Evolutionary conservation across 345 rosid species (phyloP).

Genomic region (Mangifera indica): DNA sequence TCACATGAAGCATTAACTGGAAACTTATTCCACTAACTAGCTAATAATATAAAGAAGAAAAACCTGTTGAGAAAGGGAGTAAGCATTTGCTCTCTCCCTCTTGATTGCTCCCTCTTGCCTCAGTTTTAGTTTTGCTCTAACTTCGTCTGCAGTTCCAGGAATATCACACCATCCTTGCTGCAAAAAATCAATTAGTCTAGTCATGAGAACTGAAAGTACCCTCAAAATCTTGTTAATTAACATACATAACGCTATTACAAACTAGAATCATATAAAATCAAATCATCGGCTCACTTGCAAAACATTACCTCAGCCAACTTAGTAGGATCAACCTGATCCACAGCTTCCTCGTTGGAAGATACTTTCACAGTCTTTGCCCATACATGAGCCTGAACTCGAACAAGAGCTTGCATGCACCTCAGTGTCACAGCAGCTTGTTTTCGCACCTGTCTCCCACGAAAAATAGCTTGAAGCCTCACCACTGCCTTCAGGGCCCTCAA

Average conservation of each 20-base stretch:
- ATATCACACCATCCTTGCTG: constrained; percentile 80
- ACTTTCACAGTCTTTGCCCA: constrained; percentile 48
- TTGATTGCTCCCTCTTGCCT: constrained; percentile 81
- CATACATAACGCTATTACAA: not conserved
- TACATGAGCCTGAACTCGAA: constrained; percentile 77
- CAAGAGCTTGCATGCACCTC: constrained; percentile 97
- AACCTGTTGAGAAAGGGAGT: constrained; percentile 65
- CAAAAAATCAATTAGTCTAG: not conserved
- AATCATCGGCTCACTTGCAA: not conserved
- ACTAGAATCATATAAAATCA: not conserved
- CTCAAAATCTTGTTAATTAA: not conserved
- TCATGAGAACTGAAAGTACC: not conserved
- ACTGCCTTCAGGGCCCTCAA: constrained; percentile 82
- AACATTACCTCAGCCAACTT: constrained; percentile 70
- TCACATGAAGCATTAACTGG: not conserved
- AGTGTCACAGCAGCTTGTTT: constrained; percentile 93
- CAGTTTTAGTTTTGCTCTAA: constrained; percentile 59
- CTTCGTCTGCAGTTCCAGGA: constrained; percentile 61
- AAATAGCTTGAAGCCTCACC: constrained; percentile 88
- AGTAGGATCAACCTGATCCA: constrained; percentile 40
- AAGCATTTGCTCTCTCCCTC: constrained; percentile 90
- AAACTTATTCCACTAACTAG: not conserved
- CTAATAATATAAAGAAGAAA: not conserved
- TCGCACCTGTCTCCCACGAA: constrained; percentile 78
- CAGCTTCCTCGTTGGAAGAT: constrained; percentile 33